Evolutionary conservation across 2,329 filamentous ascomycete genomes (phyloP), one percentile per base, ranked within the genome.

Genomic region (Diaporthe caulivora): DNA sequence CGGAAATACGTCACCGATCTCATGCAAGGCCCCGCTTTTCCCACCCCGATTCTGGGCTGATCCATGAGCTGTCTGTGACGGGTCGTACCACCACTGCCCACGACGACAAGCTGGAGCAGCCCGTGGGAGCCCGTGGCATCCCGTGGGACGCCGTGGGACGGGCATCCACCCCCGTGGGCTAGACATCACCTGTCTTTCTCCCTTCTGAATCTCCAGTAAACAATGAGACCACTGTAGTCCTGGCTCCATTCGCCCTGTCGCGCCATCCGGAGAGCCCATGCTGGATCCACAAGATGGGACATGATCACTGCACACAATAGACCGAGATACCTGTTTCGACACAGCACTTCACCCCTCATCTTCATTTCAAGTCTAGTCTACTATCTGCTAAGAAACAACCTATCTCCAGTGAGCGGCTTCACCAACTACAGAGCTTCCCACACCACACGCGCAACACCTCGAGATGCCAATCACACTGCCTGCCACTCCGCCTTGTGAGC

Each of bases 21-120:
- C 55, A 73, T 71, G 60, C 54, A 10, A 47, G 37, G 71, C 24
- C 69, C 71, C 71, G 72, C 74, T 75, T 73, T 73, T 49, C 42
- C 62, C 49, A 29, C 57, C 40, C 71, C 57, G 42, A 47, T 57
- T 75, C 73, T 75, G 73, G 71, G 67, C 71, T 75, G 73, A 75
- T 73, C 53, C 18, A 53, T 73, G 58, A 73, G 60, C 57, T 51
- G 57, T 71, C 64, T 65, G 64, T 13, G 31, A 51, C 34, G 11
- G 31, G 47, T 71, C 69, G 58, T 60, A 71, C 69, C 69, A 71
- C 26, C 3, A 8, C 26, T 26, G 57, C 37, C 40, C 57, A 62
- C 68, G 55, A n/a, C 34, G 5, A 17, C 29, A 21, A 37, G 29
- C 49, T 58, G 57, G 34, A 40, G 29, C n/a, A 42, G 44, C 55